phyloP scores from a whole-genome alignment of 257 asterid genomes.

The Lycium ferocissimum region DNA sequence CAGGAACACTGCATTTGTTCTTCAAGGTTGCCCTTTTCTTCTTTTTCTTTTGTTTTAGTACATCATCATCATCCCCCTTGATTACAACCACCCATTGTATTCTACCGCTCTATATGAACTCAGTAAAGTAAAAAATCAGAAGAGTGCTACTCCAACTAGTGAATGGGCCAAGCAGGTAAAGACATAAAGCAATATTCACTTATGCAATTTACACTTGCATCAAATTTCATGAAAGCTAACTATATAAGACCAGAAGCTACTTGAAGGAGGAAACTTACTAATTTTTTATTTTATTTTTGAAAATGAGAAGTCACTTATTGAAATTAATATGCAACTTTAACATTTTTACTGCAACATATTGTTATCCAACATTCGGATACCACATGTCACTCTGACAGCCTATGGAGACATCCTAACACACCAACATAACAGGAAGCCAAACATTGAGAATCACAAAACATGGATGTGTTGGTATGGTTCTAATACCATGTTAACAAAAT shows the following conservation, averaged over 20 bases:
- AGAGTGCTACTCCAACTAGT: conserved; percentile 6
- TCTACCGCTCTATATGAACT: conserved; percentile 55
- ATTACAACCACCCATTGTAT: conserved; percentile 56
- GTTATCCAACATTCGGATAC: no score
- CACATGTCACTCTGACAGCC: no score
- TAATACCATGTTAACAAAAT: no score
- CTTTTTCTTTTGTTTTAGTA: conserved; percentile 28
- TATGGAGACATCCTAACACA: no score
- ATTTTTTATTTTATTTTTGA: no score
- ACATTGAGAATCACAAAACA: no score
- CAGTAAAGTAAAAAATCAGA: conserved; percentile 38
- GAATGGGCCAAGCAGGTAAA: background rate
- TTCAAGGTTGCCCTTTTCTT: conserved; percentile 31
- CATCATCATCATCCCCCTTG: background rate
- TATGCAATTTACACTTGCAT: background rate
- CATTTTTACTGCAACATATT: no score
- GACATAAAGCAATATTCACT: background rate
- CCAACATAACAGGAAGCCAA: no score
- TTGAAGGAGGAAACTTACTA: no score
- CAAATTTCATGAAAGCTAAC: background rate
- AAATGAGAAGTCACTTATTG: no score
- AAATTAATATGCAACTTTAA: no score
- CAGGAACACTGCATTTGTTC: conserved; percentile 27
- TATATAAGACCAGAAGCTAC: background rate
- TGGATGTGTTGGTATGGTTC: no score